Evolutionary conservation across 306 rosid species (phyloP).

Genomic region (Sicyos baderoa): DNA sequence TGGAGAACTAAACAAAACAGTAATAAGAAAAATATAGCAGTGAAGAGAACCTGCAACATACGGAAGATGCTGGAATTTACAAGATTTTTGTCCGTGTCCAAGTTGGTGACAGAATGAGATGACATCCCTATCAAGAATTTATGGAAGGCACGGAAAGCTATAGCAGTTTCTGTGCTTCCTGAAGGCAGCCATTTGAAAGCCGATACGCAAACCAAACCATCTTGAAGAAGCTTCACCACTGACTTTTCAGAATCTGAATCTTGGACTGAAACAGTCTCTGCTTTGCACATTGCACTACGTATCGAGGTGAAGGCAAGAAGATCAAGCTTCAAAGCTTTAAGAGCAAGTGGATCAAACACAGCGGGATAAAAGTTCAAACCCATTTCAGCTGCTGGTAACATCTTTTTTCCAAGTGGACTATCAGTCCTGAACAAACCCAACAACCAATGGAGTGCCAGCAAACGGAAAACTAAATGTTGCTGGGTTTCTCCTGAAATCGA

Average conservation of each 20-base stretch:
- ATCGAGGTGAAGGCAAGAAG: constrained; percentile 59
- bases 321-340: constrained; percentile 87
- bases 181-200: constrained; percentile 88
- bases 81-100: constrained; percentile 50
- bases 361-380: constrained; percentile 48
- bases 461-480: constrained; percentile 61
- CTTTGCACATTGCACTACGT: constrained; percentile 27
- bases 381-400: constrained; percentile 27
- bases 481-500: constrained; percentile 64
- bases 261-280: constrained; percentile 28
- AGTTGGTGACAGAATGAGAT: constrained; percentile 54
- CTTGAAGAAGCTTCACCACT: constrained; percentile 56
- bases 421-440: constrained; percentile 55
- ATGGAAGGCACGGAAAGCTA: constrained; percentile 63
- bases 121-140: constrained; percentile 73
- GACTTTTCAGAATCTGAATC: constrained; percentile 24
- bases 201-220: constrained; percentile 73
- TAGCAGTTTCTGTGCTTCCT: constrained; percentile 64
- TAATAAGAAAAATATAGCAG: neutral
- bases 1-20: neutral
- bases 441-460: constrained; percentile 83
- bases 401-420: constrained; percentile 32
- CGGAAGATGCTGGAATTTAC: constrained; percentile 53
- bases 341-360: constrained; percentile 79
- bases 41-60: constrained; percentile 48